Evolutionary conservation across 176 grass and related monocot species (phyloP), one percentile per base, ranked within the genome.

Genomic region (Phoenix dactylifera): DNA sequence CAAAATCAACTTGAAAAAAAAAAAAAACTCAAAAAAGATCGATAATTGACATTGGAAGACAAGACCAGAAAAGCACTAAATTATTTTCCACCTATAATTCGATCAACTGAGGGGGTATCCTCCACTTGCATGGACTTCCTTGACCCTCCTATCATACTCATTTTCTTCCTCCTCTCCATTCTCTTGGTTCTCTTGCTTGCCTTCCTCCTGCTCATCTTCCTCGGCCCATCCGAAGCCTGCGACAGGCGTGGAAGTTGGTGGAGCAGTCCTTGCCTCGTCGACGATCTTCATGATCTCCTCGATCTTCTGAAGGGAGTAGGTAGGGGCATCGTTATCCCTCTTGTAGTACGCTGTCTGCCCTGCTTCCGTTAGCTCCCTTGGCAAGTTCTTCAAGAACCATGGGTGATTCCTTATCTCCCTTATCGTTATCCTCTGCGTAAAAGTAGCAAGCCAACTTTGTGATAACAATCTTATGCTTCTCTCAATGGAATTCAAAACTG

Each of bases 321-420:
- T 74, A 0, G 75, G 91, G 16, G 75, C 69, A 4, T 49, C 68
- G 17, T 71, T 77, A 54, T 87, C 83, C 30, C 52, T 89, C 69
- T 90, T 90, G 78, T 90, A 96, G 61, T 87, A 90, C 64, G 84
- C 68, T 68, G 86, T 66, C 73, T 95, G 90, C 16, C 67, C 83
- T 23, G 71, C 32, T 60, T 89, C 90, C 5, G 79, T 82, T 22
- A 95, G 77, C 52, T 86, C 86, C 64, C 83, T 87, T 16, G 86
- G 86, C 68, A 95, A 61, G 80, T 89, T 95, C 82, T 87, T 95
- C 68, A 95, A 35, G 74, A 95, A 89, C 90, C 90, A 95, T 4
- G 90, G 90, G 66, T 86, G 82, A 61, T 77, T 95, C 66, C 80
- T 83, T 60, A 95, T 89, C 56, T 95, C 90, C 66, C 83, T 80